Percentiles rank a stretch among this genome's conserved stretches.
Conservation (phyloP, 2,329 filamentous ascomycete species). For the Endothia cerciana region DNA sequence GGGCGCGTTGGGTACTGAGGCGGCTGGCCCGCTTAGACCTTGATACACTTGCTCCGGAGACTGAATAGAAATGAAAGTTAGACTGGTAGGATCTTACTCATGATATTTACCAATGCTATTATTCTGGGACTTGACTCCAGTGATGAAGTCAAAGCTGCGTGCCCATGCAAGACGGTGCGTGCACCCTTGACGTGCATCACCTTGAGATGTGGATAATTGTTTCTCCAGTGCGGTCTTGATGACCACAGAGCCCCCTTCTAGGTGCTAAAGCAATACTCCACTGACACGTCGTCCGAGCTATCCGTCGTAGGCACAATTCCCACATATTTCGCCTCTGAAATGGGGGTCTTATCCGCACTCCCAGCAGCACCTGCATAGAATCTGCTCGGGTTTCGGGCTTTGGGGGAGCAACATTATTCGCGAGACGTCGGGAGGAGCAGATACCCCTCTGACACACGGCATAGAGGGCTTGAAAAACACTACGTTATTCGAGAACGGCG, state of each 20-base stretch:
- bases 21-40: no score
- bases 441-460: neutral
- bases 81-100: no score
- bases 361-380: neutral
- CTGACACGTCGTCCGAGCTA: neutral
- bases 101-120: no score
- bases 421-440: neutral
- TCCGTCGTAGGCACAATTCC: neutral
- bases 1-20: no score
- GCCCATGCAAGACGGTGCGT: conserved; percentile 44
- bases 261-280: neutral
- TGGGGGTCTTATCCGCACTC: neutral
- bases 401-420: neutral
- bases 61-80: no score
- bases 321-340: neutral
- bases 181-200: conserved; percentile 48
- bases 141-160: conserved; percentile 30
- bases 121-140: no score
- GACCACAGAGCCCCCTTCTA: neutral
- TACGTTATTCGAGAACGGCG: no score
- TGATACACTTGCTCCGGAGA: no score
- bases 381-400: neutral
- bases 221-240: neutral
- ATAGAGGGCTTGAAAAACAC: neutral
- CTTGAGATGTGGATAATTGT: neutral